Evolutionary conservation across 768 basidiomycete species (phyloP).

Genomic region (Neoboletus magnificus): DNA sequence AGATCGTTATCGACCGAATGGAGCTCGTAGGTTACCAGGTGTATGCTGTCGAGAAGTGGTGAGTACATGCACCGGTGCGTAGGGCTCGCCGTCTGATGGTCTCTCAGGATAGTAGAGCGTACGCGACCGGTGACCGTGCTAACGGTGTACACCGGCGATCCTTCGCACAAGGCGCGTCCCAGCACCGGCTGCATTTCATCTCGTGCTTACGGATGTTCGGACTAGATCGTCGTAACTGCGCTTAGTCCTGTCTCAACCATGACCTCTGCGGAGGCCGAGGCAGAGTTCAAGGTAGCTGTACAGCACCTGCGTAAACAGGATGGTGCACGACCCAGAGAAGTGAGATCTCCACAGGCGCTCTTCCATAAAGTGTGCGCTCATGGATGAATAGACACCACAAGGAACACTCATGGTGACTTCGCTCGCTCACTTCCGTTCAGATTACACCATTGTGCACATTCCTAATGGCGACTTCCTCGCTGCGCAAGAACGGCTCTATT

Average conservation of each 20-base stretch:
- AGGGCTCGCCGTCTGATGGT: not conserved
- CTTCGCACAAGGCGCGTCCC: slow-evolving; percentile 54
- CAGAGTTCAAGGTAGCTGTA: slow-evolving; percentile 60
- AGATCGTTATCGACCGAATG: slow-evolving; percentile 45
- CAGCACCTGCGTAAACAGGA: slow-evolving; percentile 58
- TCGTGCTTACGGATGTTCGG: slow-evolving; percentile 11
- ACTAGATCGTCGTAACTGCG: slow-evolving; percentile 58
- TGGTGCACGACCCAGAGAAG: slow-evolving; percentile 72
- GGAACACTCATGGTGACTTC: slow-evolving; percentile 80
- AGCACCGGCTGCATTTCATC: not conserved
- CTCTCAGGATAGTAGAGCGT: slow-evolving; percentile 62
- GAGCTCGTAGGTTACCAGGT: slow-evolving; percentile 64
- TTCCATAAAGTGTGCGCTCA: slow-evolving; percentile 4
- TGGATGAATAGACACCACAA: slow-evolving; percentile 46
- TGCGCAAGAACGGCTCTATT: slow-evolving; percentile 64
- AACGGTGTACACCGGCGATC: slow-evolving; percentile 75
- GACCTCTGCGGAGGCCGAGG: slow-evolving; percentile 41
- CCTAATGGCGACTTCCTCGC: slow-evolving; percentile 63
- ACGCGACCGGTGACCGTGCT: slow-evolving; percentile 57
- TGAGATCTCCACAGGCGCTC: slow-evolving; percentile 20
- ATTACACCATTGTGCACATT: slow-evolving; percentile 80
- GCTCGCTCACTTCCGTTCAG: slow-evolving; percentile 82
- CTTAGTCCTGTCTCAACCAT: slow-evolving; percentile 46
- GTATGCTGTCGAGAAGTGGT: slow-evolving; percentile 88
- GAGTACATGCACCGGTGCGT: slow-evolving; percentile 11